Conservation (phyloP, 441 rosid genomes). For the Mallotus japonicus region DNA sequence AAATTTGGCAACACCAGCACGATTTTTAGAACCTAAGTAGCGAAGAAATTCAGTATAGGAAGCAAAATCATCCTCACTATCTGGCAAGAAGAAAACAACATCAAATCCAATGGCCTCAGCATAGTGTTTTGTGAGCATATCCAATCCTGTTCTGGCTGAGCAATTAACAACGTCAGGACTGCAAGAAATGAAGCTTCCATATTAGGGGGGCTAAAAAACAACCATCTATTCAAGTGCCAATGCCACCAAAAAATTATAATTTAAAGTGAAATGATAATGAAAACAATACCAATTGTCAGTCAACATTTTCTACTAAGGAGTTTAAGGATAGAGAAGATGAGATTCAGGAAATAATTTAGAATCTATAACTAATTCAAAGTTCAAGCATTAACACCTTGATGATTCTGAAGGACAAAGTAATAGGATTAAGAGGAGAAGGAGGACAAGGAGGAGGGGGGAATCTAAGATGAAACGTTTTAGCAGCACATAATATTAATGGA, state of each 20-base stretch:
- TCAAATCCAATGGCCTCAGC: slow-evolving; percentile 78
- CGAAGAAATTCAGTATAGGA: slow-evolving; percentile 93
- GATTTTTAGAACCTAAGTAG: slow-evolving; percentile 83
- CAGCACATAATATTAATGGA: neutral
- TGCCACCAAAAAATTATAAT: neutral
- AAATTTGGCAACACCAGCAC: slow-evolving; percentile 97
- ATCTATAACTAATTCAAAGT: neutral
- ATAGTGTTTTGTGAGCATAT: slow-evolving; percentile 84
- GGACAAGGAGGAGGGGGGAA: too few relatives aligned
- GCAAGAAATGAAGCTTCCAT: slow-evolving; percentile 35
- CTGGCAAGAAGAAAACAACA: slow-evolving; percentile 88
- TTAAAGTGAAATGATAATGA: neutral
- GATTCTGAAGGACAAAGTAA: neutral
- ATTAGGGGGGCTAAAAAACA: slow-evolving; percentile 1
- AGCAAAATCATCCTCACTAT: slow-evolving; percentile 87
- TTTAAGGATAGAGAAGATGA: slow-evolving; percentile 2
- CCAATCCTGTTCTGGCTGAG: slow-evolving; percentile 97
- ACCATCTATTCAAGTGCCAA: neutral
- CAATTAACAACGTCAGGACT: slow-evolving; percentile 92
- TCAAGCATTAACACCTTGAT: neutral
- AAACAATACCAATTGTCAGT: neutral
- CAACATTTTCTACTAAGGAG: neutral
- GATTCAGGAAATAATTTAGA: neutral
- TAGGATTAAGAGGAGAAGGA: neutral
- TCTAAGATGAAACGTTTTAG: neutral